phyloP scores from a whole-genome alignment of 2,329 filamentous ascomycete genomes.

The Fusarium fracticaudum region DNA sequence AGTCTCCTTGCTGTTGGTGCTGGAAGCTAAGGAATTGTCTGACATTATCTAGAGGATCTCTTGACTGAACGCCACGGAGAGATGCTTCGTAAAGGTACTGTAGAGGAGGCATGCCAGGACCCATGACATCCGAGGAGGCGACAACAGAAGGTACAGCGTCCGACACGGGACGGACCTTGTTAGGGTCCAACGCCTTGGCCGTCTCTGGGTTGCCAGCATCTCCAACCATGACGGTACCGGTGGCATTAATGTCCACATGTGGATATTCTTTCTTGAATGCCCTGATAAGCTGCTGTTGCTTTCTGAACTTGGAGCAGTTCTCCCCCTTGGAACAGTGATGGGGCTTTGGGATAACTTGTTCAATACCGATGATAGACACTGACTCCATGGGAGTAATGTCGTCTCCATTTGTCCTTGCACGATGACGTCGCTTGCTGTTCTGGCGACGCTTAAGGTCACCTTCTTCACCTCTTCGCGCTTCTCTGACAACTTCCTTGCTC shows the following conservation, averaged over 20 bases:
- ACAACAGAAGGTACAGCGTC: slow-evolving; percentile 84
- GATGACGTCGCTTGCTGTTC: slow-evolving; percentile 53
- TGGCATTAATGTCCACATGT: slow-evolving; percentile 61
- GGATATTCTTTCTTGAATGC: slow-evolving; percentile 81
- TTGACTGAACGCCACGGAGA: slow-evolving; percentile 73
- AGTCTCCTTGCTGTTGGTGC: slow-evolving; percentile 57
- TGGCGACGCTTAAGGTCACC: slow-evolving; percentile 49
- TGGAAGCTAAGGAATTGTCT: slow-evolving; percentile 92
- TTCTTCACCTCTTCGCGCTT: slow-evolving; percentile 53
- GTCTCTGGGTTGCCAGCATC: slow-evolving; percentile 81
- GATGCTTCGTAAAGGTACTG: slow-evolving; percentile 77
- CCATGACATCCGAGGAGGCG: slow-evolving; percentile 90
- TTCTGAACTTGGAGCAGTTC: slow-evolving; percentile 83
- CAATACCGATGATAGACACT: slow-evolving; percentile 90
- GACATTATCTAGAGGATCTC: slow-evolving; percentile 92
- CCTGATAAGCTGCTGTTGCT: slow-evolving; percentile 80
- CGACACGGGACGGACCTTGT: slow-evolving; percentile 72
- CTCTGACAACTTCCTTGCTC: slow-evolving; percentile 60
- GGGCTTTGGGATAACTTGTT: slow-evolving; percentile 85
- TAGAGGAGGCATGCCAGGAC: slow-evolving; percentile 73
- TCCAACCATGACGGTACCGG: slow-evolving; percentile 79
- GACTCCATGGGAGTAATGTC: slow-evolving; percentile 85
- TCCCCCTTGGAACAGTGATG: slow-evolving; percentile 89
- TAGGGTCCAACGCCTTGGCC: slow-evolving; percentile 65
- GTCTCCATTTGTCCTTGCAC: slow-evolving; percentile 56